phyloP scores from a whole-genome alignment of 1,139 yeast genomes.

The Sugiyamaella paludigena region DNA sequence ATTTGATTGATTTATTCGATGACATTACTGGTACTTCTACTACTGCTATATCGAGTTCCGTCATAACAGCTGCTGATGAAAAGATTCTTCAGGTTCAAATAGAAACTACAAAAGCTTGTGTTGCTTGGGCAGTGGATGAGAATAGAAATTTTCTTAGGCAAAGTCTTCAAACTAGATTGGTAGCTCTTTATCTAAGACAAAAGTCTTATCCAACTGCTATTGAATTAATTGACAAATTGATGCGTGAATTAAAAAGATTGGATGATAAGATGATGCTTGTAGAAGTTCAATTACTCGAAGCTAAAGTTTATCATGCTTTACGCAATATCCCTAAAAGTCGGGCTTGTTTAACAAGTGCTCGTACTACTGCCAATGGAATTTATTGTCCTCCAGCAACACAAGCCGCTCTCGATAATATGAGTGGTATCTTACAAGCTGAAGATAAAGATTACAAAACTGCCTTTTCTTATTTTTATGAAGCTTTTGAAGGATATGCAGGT shows the following conservation, averaged over 20 bases:
- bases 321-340: constrained; percentile 90
- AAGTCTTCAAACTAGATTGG: constrained; percentile 77
- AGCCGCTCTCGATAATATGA: constrained; percentile 92
- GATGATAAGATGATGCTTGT: constrained; percentile 95
- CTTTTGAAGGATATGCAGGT: constrained; percentile 80
- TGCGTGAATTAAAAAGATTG: constrained; percentile 83
- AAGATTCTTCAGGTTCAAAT: constrained; percentile 51
- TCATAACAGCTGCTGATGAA: constrained; percentile 50
- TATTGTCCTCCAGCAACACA: constrained; percentile 94
- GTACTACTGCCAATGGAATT: constrained; percentile 94
- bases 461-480: constrained; percentile 89
- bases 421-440: constrained; percentile 94
- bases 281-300: constrained; percentile 90
- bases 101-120: constrained; percentile 69
- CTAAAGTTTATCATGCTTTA: constrained; percentile 85
- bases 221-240: constrained; percentile 63
- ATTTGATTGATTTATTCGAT: constrained; percentile 74
- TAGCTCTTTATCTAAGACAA: constrained; percentile 67
- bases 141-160: constrained; percentile 89
- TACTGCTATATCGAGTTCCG: constrained; percentile 7
- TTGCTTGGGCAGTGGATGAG: constrained; percentile 82
- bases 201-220: constrained; percentile 69
- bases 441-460: constrained; percentile 97
- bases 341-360: constrained; percentile 91
- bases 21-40: constrained; percentile 37